Base-by-base conservation (phyloP, 1,284 basidiomycete genomes). In the Porodaedalea pini region DNA sequence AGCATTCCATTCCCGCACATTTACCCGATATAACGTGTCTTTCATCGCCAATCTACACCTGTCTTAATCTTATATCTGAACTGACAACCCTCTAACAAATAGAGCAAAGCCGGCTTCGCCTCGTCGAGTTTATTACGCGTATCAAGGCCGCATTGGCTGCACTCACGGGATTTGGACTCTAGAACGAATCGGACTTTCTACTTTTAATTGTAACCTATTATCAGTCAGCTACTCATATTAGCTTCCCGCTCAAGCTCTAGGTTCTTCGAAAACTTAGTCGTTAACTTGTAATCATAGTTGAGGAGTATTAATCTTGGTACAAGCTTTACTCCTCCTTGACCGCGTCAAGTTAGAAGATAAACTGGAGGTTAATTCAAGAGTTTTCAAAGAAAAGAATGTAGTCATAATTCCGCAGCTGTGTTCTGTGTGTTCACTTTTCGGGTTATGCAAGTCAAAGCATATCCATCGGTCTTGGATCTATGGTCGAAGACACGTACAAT, bases 141-240 rank as follows among this genome's bases (percentile, higher is more conserved):
- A 62, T 66, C 51, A 64, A 61, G 37, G 44, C 61, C 7, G 65
- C 65, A 5, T 59, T 66, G n/a, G 61, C 61, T 8, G 40, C 52
- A 3, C 58, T 66, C 56, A 62, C 58, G 27, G 57, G 60, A 27
- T 56, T 61, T 15, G 25, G 27, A 23, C 51, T 48, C n/a, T 58
- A 49, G 44, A 4, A 17, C 13, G 41, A 11, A 23, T 44, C 19
- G 5, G 13, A 2, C 41, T 25, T 10, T 29, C 11, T 15, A 25
- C 32, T 7, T 37, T 23, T 4, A 48, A 3, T 27, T 48, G 40
- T n/a, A n/a, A n/a, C 15, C 21, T 44, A 17, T 44, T 44, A 44
- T 44, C 17, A 37, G 10, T n/a, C n/a, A n/a, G n/a, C n/a, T n/a
- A n/a, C n/a, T n/a, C n/a, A n/a, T n/a, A 37, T 37, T n/a, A 37